Percentiles rank a stretch among this genome's conserved stretches.
These are phyloP conservation scores for Graphiopsis chlorocephala DNA, from an alignment of 2,329 filamentous ascomycete genomes.

Conservation along the genomic window DNA sequence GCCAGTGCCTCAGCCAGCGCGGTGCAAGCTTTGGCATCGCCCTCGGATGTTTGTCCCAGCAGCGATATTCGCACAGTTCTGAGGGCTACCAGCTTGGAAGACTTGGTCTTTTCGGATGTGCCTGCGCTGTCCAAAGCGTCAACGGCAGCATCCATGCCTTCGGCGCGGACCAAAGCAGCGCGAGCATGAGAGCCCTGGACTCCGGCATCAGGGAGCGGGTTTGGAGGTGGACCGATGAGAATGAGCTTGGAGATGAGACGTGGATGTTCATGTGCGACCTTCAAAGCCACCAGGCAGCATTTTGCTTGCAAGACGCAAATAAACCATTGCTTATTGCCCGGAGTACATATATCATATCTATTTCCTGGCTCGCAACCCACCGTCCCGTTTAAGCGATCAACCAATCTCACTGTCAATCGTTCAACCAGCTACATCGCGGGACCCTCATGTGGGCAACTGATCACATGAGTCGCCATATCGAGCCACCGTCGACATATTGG, in stretches of 20 bases:
- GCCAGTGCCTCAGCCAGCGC: neutral
- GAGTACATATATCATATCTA: no score
- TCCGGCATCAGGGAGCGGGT: conserved; percentile 42
- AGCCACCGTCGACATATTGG: neutral
- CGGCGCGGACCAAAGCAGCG: conserved; percentile 42
- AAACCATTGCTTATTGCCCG: no score
- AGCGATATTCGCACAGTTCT: neutral
- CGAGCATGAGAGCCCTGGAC: conserved; percentile 33
- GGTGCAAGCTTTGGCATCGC: neutral
- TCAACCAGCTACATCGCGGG: no score
- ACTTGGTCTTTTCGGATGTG: conserved; percentile 39
- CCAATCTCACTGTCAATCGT: no score
- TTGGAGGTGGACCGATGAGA: conserved; percentile 49
- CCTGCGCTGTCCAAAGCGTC: conserved; percentile 39
- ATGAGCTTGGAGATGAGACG: conserved; percentile 45
- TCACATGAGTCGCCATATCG: no score
- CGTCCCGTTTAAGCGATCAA: no score
- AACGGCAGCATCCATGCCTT: conserved; percentile 47
- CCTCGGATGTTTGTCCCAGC: neutral
- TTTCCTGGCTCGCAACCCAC: no score
- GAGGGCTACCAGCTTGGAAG: conserved; percentile 27
- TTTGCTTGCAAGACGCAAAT: no score
- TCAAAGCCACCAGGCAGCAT: neutral
- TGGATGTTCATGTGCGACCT: conserved; percentile 29
- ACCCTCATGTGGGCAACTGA: no score